Evolutionary conservation across 306 rosid genomes (phyloP).

Genomic region (Cercis canadensis): DNA sequence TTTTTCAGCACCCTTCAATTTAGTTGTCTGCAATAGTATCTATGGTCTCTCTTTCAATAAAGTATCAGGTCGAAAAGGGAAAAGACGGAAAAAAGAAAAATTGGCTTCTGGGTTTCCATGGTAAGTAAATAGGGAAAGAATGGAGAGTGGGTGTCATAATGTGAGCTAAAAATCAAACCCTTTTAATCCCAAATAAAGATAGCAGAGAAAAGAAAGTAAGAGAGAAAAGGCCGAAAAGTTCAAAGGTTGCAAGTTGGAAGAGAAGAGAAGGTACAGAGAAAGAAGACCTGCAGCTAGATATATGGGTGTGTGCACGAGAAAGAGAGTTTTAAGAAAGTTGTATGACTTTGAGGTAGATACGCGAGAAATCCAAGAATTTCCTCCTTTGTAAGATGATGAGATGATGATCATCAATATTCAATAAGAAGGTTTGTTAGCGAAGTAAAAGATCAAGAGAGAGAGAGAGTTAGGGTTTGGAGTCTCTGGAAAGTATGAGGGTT

Average conservation of each 20-base stretch:
- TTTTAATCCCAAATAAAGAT: neutral
- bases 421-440: slow-evolving; percentile 56
- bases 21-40: slow-evolving; percentile 24
- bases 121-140: slow-evolving; percentile 24
- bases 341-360: slow-evolving; percentile 78
- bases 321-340: slow-evolving; percentile 28
- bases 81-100: slow-evolving; percentile 14
- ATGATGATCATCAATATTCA: slow-evolving; percentile 12
- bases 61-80: slow-evolving; percentile 7
- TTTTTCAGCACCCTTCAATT: slow-evolving; percentile 25
- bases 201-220: slow-evolving; percentile 22
- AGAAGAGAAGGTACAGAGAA: slow-evolving; percentile 19
- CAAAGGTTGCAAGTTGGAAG: too few species aligned
- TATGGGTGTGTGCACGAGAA: neutral
- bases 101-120: slow-evolving; percentile 36
- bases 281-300: slow-evolving; percentile 41
- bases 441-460: slow-evolving; percentile 4
- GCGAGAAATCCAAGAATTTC: slow-evolving; percentile 48
- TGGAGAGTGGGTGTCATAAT: neutral
- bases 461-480: neutral
- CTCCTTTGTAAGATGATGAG: slow-evolving; percentile 25
- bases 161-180: slow-evolving; percentile 46
- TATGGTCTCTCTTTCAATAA: neutral
- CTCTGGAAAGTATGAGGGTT: too few species aligned
- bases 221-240: neutral